phyloP scores from a whole-genome alignment of 257 asterid species.

The Ilex aquifolium region DNA sequence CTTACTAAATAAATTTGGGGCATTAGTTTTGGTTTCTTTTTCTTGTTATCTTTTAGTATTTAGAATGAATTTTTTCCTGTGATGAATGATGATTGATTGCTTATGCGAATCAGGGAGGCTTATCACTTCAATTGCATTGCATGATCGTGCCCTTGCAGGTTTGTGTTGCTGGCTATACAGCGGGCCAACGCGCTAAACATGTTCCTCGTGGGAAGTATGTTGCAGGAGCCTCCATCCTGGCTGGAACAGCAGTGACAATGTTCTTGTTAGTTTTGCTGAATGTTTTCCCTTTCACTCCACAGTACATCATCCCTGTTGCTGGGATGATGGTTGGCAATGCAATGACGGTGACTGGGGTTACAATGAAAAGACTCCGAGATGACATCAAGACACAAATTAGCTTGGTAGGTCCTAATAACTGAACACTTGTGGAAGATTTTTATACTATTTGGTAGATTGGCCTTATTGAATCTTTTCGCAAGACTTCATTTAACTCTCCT shows the following conservation, averaged over 20 bases:
- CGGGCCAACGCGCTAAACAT: slow-evolving; percentile 91
- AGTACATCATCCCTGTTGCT: slow-evolving; percentile 78
- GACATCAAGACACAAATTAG: slow-evolving; percentile 75
- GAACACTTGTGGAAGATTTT: no score
- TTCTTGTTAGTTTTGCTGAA: slow-evolving; percentile 41
- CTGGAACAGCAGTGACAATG: slow-evolving; percentile 72
- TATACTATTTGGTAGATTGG: no score
- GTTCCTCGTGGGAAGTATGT: slow-evolving; percentile 77
- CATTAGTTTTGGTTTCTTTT: no score
- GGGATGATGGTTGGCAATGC: slow-evolving; percentile 98
- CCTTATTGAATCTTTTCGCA: no score
- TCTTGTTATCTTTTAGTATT: no score
- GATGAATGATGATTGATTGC: no score
- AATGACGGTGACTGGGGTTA: slow-evolving; percentile 91
- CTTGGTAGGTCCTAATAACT: slow-evolving; percentile 31
- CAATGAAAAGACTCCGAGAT: slow-evolving; percentile 86
- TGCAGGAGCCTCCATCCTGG: slow-evolving; percentile 74
- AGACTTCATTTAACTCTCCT: no score
- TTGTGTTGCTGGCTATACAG: slow-evolving; percentile 78
- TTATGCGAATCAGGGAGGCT: background rate
- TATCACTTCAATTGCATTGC: background rate
- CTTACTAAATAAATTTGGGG: no score
- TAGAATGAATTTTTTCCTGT: no score
- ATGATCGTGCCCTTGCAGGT: slow-evolving; percentile 32
- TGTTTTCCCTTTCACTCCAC: slow-evolving; percentile 85